Percentiles rank a stretch among this genome's conserved stretches.
Conservation (phyloP, 352 stramenopile genomes). For the Phytopythium litorale region DNA sequence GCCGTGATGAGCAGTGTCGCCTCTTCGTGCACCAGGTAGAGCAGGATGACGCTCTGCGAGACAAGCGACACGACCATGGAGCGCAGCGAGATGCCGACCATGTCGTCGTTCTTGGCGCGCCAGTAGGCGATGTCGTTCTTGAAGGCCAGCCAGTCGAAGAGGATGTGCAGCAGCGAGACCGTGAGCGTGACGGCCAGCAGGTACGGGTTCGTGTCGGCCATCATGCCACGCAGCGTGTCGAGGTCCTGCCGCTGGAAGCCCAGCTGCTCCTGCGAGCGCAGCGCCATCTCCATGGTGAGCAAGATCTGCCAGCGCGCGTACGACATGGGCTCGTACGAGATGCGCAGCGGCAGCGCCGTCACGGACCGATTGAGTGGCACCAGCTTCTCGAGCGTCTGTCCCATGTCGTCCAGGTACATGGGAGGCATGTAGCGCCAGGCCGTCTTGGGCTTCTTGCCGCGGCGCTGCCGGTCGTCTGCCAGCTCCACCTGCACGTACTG, state of each 20-base stretch:
- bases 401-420: slow-evolving; percentile 77
- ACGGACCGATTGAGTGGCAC: slow-evolving; percentile 61
- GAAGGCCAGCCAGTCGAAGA: slow-evolving; percentile 98
- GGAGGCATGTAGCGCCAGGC: slow-evolving; percentile 68
- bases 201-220: slow-evolving; percentile 94
- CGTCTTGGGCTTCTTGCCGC: slow-evolving; percentile 18
- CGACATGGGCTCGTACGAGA: slow-evolving; percentile 73
- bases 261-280: slow-evolving; percentile 56
- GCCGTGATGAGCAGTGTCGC: slow-evolving; percentile 92
- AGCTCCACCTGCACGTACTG: slow-evolving; percentile 50
- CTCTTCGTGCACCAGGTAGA: slow-evolving; percentile 96
- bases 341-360: slow-evolving; percentile 48
- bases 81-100: slow-evolving; percentile 93
- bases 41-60: slow-evolving; percentile 92
- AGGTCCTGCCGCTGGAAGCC: slow-evolving; percentile 69
- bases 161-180: slow-evolving; percentile 94
- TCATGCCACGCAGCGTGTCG: slow-evolving; percentile 89
- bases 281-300: slow-evolving; percentile 60
- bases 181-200: slow-evolving; percentile 94
- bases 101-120: slow-evolving; percentile 87
- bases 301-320: slow-evolving; percentile 80
- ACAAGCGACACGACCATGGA: slow-evolving; percentile 92
- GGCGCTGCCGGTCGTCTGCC: slow-evolving; percentile 6
- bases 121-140: slow-evolving; percentile 98
- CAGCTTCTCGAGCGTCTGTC: slow-evolving; percentile 63